A percentile compares a stretch with the other conserved stretches of the same genome.
These are phyloP conservation scores for Postia placenta DNA, from an alignment of 768 basidiomycete genomes.

Conservation along the genomic window DNA sequence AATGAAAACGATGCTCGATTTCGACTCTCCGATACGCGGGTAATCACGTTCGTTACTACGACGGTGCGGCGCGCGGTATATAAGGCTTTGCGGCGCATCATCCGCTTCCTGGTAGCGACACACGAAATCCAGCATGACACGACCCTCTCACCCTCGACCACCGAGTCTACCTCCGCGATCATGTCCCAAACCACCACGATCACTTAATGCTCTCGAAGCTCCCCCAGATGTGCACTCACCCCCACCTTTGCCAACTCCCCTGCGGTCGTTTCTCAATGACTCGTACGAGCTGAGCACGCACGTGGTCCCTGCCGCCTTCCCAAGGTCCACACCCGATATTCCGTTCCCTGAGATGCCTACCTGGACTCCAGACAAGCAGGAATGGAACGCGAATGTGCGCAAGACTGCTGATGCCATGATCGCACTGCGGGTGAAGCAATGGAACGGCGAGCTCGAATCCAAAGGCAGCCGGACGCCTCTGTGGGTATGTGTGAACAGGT, in stretches of 20 bases:
- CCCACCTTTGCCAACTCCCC: slow-evolving; percentile 36
- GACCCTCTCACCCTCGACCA: slow-evolving; percentile 1
- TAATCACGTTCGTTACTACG: too few species aligned
- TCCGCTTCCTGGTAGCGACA: too few species aligned
- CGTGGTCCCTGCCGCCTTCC: slow-evolving; percentile 46
- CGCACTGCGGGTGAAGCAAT: slow-evolving; percentile 26
- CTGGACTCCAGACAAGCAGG: slow-evolving; percentile 29
- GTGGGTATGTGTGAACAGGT: slow-evolving; percentile 73
- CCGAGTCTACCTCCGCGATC: neutral
- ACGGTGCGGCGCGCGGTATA: too few species aligned
- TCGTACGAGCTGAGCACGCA: slow-evolving; percentile 45
- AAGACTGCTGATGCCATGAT: slow-evolving; percentile 22
- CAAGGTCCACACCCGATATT: slow-evolving; percentile 38
- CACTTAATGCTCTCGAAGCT: neutral
- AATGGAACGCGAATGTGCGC: slow-evolving; percentile 16
- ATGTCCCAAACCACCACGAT: neutral
- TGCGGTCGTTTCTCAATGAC: slow-evolving; percentile 26
- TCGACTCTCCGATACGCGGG: too few species aligned
- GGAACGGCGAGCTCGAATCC: slow-evolving; percentile 17
- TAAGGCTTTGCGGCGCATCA: too few species aligned
- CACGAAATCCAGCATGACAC: too few species aligned
- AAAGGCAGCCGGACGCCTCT: slow-evolving; percentile 31
- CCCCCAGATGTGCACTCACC: neutral
- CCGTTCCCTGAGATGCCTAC: slow-evolving; percentile 31
- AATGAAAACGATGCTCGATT: too few species aligned